phyloP scores from a whole-genome alignment of 306 rosid species.

The Vachellia collinsii region DNA sequence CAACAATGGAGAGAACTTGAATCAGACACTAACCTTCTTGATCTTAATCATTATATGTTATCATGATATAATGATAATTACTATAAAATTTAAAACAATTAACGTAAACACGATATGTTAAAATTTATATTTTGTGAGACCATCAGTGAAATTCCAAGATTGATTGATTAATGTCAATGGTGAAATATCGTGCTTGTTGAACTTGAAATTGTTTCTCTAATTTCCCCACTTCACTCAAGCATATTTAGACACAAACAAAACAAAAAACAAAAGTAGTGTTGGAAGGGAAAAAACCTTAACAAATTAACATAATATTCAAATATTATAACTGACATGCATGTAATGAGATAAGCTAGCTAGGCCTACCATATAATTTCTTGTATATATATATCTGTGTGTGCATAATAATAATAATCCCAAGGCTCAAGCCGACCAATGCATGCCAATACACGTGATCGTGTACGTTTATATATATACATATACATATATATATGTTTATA shows the following conservation, averaged over 20 bases:
- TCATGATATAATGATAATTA: not conserved
- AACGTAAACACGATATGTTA: not conserved
- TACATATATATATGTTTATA: too few relatives aligned
- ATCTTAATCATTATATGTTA: not conserved
- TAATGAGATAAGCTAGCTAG: not conserved
- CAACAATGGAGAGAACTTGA: too few relatives aligned
- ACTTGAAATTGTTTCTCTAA: not conserved
- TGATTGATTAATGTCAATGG: slow-evolving; percentile 1
- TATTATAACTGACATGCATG: not conserved
- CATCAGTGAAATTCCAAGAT: not conserved
- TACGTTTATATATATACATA: not conserved
- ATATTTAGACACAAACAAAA: not conserved
- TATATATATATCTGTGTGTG: too few relatives aligned
- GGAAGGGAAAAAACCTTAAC: not conserved
- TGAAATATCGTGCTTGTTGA: slow-evolving; percentile 6
- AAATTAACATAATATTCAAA: slow-evolving; percentile 11
- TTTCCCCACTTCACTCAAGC: not conserved
- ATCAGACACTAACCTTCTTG: too few relatives aligned
- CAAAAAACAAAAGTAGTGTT: not conserved
- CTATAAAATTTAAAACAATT: too few relatives aligned
- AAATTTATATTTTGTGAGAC: not conserved
- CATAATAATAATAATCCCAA: not conserved
- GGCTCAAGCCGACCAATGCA: not conserved
- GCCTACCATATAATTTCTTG: slow-evolving; percentile 9
- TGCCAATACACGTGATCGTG: not conserved